Base-by-base conservation (phyloP, 1,284 basidiomycete genomes). In the Malassezia sympodialis region DNA sequence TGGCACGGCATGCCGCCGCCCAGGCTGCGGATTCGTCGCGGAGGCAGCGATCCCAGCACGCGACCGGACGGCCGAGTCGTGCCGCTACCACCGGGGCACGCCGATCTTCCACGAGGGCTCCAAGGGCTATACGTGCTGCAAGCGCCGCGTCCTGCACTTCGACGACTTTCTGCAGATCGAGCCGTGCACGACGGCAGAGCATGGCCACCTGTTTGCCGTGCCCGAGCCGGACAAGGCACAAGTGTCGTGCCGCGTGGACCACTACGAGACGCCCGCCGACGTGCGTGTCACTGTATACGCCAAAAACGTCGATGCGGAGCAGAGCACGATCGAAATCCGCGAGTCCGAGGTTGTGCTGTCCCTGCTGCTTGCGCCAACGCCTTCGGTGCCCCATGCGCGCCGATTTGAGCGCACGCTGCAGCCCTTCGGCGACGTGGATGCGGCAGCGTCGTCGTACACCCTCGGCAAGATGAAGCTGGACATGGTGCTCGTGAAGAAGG, bases 101-200 rank as follows among this genome's bases (percentile, higher is more conserved):
- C 62, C 72, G 26, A 69, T 74, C 61, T 74, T 74, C 56, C 72
- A 74, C 59, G 72, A 74, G 46, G 72, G 72, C n/a, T 65, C 62
- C 26, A 74, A 72, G 47, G 70, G 70, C 44, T 73, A 67, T 58
- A 59, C 68, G 2, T 74, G 72, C 54, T 74, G 72, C 60, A 69
- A 69, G 49, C 62, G 63, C 30, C 62, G 69, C 15, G 70, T 73
- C 19, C 60, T 74, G 31, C 67, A 74, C 43, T 74, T 74, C 46
- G 60, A 64, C 53, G 72, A 74, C 44, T 74, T 74, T 43, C 48
- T 74, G 27, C 62, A 59, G 40, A 74, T 74, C 42, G 62, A 62
- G 55, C 67, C 67, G 10, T 74, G 72, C 51, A 65, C 66, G 17
- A 46, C 34, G 24, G 56, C 72, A 6, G 51, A 56, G 37, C 58